Evolutionary conservation across 2,329 filamentous ascomycete species (phyloP), one percentile per base, ranked within the genome.

Genomic region (Fonsecaea erecta): DNA sequence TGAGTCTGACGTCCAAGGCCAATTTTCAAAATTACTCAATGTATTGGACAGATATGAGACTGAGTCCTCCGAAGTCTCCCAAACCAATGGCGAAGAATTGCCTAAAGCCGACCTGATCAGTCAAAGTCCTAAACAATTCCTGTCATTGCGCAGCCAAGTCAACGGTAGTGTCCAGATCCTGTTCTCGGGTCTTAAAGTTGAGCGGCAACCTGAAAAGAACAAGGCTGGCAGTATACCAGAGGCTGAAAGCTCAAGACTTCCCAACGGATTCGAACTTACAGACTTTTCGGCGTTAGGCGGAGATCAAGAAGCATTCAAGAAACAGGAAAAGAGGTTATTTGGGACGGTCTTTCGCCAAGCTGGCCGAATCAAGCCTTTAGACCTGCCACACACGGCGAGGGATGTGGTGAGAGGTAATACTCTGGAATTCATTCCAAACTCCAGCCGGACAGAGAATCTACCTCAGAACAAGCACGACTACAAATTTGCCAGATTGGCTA

Each of bases 131-230:
- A 60, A 64, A 43, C 64, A 72, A 28, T 59, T 72, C 26, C 53
- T 72, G n/a, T 67, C 69, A 8, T 58, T 72, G 35, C 64, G 68
- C n/a, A 69, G 66, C 34, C 60, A 67, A 28, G 66, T 68, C 51
- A 69, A 73, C 21, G 68, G 69, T 1, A 87, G 88, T 52, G 85
- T 90, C 37, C 89, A 88, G 71, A 90, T 94, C 66, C 81, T 97
- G 3, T 97, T 95, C 75, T 96, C 94, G 3, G 96, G 93, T 76
- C 81, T 97, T 56, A 91, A 90, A 69, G 82, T 85, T 6, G 69
- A 71, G 59, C 73, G 74, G 26, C 71, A 72, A 28, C 76, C 80
- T 52, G 78, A 81, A 63, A 89, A 92, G 73, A 48, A 52, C 18
- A 32, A 54, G 14, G 18, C 55, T 3, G 48, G 58, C 46, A 52